These are phyloP conservation scores for Pichia heedii DNA, from an alignment of 805 yeast species.

Conservation along the genomic window DNA sequence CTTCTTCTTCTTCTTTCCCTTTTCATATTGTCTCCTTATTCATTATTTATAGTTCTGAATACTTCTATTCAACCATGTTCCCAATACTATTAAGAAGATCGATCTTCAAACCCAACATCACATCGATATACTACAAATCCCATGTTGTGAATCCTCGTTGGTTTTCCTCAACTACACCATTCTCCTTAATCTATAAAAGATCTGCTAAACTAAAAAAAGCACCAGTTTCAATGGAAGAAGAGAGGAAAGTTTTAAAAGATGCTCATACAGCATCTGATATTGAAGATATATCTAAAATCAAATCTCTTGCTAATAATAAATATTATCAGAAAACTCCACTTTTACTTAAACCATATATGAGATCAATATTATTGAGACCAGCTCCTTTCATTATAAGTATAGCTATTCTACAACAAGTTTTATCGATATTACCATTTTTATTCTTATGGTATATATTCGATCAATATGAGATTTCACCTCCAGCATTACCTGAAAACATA, in stretches of 20 bases:
- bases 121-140: too few relatives aligned
- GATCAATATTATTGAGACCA: conserved; percentile 24
- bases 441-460: conserved; percentile 43
- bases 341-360: conserved; percentile 25
- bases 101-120: not conserved
- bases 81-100: not conserved
- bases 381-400: conserved; percentile 36
- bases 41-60: too few relatives aligned
- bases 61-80: not conserved
- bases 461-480: conserved; percentile 33
- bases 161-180: not conserved
- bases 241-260: conserved; percentile 6
- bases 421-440: conserved; percentile 45
- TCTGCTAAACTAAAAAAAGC: conserved; percentile 9
- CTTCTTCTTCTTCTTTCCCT: not conserved
- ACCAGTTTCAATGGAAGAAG: conserved; percentile 12
- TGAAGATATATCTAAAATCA: conserved; percentile 17
- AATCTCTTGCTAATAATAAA: conserved; percentile 22
- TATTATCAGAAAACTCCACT: conserved; percentile 25
- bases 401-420: conserved; percentile 41
- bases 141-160: too few relatives aligned
- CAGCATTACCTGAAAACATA: conserved; percentile 42
- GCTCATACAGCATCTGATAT: conserved; percentile 14
- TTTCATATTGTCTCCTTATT: not conserved
- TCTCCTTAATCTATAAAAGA: conserved; percentile 15